phyloP scores from a whole-genome alignment of 257 asterid species.

The Solanum neorickii region DNA sequence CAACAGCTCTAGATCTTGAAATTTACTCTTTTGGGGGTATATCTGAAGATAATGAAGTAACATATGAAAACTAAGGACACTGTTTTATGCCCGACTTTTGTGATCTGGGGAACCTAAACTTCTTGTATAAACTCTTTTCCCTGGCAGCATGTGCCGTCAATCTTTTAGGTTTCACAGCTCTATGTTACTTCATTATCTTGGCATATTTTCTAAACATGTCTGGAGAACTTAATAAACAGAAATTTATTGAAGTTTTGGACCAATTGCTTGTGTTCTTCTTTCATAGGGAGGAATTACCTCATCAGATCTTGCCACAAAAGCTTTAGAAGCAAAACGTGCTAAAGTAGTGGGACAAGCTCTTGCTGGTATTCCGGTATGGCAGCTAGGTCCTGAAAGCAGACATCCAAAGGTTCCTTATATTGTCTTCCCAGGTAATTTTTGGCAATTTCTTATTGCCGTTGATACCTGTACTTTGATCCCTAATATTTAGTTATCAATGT shows the following conservation, averaged over 20 bases:
- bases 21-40: neutral
- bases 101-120: neutral
- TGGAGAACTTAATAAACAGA: neutral
- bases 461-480: neutral
- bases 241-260: neutral
- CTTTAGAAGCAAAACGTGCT: constrained; percentile 85
- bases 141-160: neutral
- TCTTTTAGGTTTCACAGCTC: neutral
- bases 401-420: constrained; percentile 91
- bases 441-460: neutral
- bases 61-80: neutral
- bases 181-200: neutral
- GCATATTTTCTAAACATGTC: neutral
- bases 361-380: constrained; percentile 96
- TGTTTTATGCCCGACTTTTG: neutral
- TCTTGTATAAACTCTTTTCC: neutral
- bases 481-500: constrained; percentile 1
- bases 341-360: constrained; percentile 89
- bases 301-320: constrained; percentile 94
- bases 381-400: constrained; percentile 91
- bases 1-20: neutral
- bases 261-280: neutral
- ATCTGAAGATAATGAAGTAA: too few relatives aligned
- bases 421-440: constrained; percentile 79
- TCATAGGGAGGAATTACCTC: constrained; percentile 95